Percentiles rank a stretch among this genome's conserved stretches.
These are phyloP conservation scores for Aspergillus persii DNA, from an alignment of 2,329 filamentous ascomycete genomes.

Conservation along the genomic window DNA sequence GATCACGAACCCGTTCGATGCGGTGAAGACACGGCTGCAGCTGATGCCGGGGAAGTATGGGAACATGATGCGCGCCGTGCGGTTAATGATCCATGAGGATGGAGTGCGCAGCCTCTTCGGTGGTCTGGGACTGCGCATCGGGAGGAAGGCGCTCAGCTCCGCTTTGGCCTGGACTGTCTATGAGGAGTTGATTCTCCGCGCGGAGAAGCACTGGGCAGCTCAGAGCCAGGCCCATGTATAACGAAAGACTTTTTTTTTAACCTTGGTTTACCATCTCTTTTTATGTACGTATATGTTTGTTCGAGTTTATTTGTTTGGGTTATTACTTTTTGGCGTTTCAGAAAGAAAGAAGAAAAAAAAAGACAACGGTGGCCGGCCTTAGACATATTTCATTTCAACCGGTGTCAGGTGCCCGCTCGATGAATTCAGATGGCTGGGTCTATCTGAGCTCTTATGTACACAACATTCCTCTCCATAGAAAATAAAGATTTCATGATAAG, in stretches of 20 bases:
- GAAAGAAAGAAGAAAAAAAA: neutral
- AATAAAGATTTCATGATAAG: too few species aligned
- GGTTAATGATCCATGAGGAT: slow-evolving; percentile 77
- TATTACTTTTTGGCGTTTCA: neutral
- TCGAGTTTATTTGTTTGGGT: neutral
- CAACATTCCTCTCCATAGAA: neutral
- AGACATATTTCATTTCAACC: neutral
- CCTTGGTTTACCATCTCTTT: neutral
- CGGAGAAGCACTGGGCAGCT: slow-evolving; percentile 49
- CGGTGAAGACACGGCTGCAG: slow-evolving; percentile 92
- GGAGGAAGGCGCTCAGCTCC: slow-evolving; percentile 85
- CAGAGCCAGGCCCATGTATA: slow-evolving; percentile 22
- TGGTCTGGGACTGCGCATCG: slow-evolving; percentile 81
- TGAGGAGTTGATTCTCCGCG: slow-evolving; percentile 81
- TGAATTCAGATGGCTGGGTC: neutral
- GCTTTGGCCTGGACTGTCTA: slow-evolving; percentile 98
- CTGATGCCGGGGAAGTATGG: slow-evolving; percentile 78
- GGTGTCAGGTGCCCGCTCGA: neutral
- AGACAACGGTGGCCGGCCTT: neutral
- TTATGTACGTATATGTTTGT: neutral
- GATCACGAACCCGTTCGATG: slow-evolving; percentile 94
- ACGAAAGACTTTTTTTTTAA: neutral
- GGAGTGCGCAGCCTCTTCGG: slow-evolving; percentile 78
- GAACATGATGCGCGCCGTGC: slow-evolving; percentile 76
- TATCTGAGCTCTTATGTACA: neutral